A percentile compares a stretch with the other conserved stretches of the same genome.
phyloP scores from a whole-genome alignment of 1,139 yeast species.

The Blastobotrys capitulatus region DNA sequence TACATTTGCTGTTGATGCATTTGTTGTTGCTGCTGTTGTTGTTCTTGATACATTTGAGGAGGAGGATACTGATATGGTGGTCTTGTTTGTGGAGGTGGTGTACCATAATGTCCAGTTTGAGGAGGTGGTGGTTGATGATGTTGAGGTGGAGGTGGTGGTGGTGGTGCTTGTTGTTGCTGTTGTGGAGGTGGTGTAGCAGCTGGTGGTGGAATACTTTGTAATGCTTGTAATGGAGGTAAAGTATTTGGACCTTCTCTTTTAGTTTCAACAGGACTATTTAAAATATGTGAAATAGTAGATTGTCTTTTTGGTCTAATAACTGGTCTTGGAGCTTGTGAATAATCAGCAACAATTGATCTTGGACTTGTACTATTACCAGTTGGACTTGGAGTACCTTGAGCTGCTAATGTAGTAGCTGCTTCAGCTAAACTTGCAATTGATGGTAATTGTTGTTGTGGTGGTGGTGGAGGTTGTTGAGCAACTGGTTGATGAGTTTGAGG shows the following conservation, averaged over 20 bases:
- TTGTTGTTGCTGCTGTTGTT: conserved; percentile 5
- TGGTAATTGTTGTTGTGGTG: conserved; percentile 9
- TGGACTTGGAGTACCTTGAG: conserved; percentile 11
- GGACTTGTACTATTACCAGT: conserved; percentile 11
- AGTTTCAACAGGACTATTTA: conserved; percentile 17
- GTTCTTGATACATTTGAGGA: conserved; percentile 2
- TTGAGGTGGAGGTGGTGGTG: conserved; percentile 9
- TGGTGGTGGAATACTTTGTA: conserved; percentile 8
- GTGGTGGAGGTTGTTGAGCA: neutral
- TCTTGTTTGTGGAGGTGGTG: conserved; percentile 7
- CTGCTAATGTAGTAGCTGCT: conserved; percentile 11
- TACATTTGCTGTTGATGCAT: conserved; percentile 5
- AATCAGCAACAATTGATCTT: conserved; percentile 5
- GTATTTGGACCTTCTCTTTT: conserved; percentile 13
- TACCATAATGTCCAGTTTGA: conserved; percentile 2
- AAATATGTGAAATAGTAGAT: conserved; percentile 19
- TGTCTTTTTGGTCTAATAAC: conserved; percentile 19
- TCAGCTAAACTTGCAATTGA: conserved; percentile 13
- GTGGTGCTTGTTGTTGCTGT: conserved; percentile 7
- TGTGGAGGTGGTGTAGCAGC: conserved; percentile 8
- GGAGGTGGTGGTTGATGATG: neutral
- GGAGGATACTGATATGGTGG: conserved; percentile 3
- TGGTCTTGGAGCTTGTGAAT: conserved; percentile 19
- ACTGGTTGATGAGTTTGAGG: neutral
- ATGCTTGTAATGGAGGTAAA: conserved; percentile 13